Base-by-base conservation (phyloP, 768 basidiomycete species). In the Ephemerocybe angulata region DNA sequence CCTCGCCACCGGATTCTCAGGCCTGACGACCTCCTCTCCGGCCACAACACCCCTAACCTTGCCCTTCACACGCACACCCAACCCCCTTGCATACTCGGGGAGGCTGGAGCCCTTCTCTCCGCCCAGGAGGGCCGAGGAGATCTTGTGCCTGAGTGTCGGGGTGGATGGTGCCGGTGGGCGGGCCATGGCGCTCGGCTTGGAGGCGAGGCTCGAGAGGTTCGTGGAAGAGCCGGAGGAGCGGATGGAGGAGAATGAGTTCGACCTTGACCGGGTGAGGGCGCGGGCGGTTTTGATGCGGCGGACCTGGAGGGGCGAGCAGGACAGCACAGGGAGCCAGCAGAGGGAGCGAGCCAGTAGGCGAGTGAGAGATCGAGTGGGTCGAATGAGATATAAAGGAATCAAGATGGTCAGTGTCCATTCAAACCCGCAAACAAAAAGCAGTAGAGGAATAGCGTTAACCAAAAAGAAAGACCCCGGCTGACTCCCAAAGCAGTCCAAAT, bases 1-100 rank as follows among this genome's bases (percentile, higher is more conserved):
- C 35, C 93, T 74, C 3, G 88, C 86, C 25, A 93, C 87, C 0
- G 95, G 95, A 65, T 90, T 90, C 66, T 90, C 84, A 49, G 78
- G 78, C 62, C 81, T 80, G 2, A 31, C 50, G 7, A 55, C 13
- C 46, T 70, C 72, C 52, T 76, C 60, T 15, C 54, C 62, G 27
- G 55, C 44, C 52, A 52, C 53, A 29, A 52, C 65, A 19, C 56
- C 63, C 35, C 46, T 54, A 46, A 58, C 46, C 21, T 51, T 44
- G 15, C 56, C 46, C n/a, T 55, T 63, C 29, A 58, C 61, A 33
- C 55, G 44, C 30, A 53, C 49, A 29, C 58, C 57, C 44, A 57
- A 31, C 35, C 60, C 56, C 10, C 60, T 46, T 17, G 57, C 65
- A 50, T 66, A 65, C 22, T 64, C 68, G 5, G 65, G 68, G 33